Conservation (phyloP, 2,329 filamentous ascomycete species). For the Bimuria novae-zelandiae region DNA sequence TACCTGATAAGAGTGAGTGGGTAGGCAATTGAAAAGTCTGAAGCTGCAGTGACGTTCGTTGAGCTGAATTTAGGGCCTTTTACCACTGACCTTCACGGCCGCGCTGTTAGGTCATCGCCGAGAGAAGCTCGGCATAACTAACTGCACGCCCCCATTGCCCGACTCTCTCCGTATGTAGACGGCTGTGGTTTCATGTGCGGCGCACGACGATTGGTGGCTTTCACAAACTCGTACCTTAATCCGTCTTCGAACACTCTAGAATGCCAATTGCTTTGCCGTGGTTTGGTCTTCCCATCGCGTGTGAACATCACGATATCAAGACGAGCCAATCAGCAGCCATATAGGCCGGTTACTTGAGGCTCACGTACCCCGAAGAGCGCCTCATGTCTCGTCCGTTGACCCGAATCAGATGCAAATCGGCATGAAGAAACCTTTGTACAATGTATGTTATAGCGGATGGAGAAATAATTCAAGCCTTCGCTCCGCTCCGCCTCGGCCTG, state of each 20-base stretch:
- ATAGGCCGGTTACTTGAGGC: slow-evolving; percentile 6
- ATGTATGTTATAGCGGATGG: slow-evolving; percentile 29
- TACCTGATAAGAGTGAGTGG: slow-evolving; percentile 16
- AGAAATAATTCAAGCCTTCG: no score
- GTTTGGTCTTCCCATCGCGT: not conserved
- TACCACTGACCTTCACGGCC: slow-evolving; percentile 33
- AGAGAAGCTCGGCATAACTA: slow-evolving; percentile 30
- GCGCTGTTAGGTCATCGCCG: slow-evolving; percentile 39
- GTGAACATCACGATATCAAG: slow-evolving; percentile 7
- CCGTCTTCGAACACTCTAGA: slow-evolving; percentile 1
- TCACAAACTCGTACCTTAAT: slow-evolving; percentile 1
- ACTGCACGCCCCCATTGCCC: slow-evolving; percentile 12
- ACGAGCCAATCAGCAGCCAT: slow-evolving; percentile 18
- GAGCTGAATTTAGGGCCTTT: slow-evolving; percentile 19
- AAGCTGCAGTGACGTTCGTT: slow-evolving; percentile 21
- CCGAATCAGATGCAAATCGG: slow-evolving; percentile 23
- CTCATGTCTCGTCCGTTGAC: slow-evolving; percentile 27
- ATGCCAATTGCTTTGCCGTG: not conserved
- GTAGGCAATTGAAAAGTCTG: slow-evolving; percentile 20
- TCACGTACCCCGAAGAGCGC: slow-evolving; percentile 27
- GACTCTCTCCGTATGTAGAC: slow-evolving; percentile 13
- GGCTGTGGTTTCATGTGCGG: not conserved
- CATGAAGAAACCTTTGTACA: slow-evolving; percentile 31
- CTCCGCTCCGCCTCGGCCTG: not conserved
- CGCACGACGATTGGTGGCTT: slow-evolving; percentile 15